These are phyloP conservation scores for Cordyceps militaris DNA, from an alignment of 2,329 filamentous ascomycete genomes.

Conservation along the genomic window DNA sequence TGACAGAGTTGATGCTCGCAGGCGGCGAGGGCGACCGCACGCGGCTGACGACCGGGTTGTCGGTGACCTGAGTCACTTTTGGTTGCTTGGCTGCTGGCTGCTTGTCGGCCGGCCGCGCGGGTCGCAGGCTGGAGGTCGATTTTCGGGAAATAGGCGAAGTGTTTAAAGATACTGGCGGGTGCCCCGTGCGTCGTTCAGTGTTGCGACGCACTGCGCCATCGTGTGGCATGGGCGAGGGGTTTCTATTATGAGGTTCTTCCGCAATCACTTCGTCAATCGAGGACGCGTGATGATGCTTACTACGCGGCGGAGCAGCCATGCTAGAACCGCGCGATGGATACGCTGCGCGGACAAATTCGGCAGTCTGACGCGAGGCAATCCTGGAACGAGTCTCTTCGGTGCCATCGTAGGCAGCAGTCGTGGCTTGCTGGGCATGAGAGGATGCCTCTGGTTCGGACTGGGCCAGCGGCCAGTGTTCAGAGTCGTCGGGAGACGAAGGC, in stretches of 20 bases:
- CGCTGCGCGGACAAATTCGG: constrained; percentile 15
- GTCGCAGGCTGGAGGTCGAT: constrained; percentile 3
- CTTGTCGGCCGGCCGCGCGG: background rate
- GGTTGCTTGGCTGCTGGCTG: background rate
- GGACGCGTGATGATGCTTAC: constrained; percentile 21
- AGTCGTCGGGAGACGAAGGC: background rate
- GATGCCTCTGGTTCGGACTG: background rate
- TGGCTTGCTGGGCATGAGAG: background rate
- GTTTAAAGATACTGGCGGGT: constrained; percentile 8
- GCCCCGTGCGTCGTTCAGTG: background rate
- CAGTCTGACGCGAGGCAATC: background rate
- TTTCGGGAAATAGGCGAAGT: constrained; percentile 1
- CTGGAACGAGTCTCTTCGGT: background rate
- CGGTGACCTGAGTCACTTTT: constrained; percentile 13
- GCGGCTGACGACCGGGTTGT: constrained; percentile 17
- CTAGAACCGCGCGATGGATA: constrained; percentile 23
- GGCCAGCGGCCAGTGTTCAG: constrained; percentile 3
- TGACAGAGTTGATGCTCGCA: constrained; percentile 18
- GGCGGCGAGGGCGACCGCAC: constrained; percentile 15
- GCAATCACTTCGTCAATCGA: constrained; percentile 20
- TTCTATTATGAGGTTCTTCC: background rate
- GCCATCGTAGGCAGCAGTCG: background rate
- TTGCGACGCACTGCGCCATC: background rate
- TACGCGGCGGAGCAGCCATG: constrained; percentile 17
- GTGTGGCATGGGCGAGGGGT: constrained; percentile 9